phyloP scores from a whole-genome alignment of 768 basidiomycete species.

The Boletus eberwhitei region DNA sequence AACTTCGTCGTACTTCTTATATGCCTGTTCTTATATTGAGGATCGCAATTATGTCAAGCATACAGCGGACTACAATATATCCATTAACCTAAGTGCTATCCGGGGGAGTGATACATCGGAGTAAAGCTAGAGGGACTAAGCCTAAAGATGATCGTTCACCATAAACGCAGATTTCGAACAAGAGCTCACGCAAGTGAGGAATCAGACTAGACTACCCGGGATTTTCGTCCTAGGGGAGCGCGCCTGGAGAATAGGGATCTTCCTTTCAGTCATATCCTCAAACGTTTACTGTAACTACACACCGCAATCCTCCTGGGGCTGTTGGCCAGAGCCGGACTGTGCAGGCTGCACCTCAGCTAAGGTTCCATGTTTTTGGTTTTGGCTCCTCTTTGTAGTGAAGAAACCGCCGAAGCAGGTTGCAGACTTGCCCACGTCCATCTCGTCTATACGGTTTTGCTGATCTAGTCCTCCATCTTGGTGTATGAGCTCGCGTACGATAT shows the following conservation, averaged over 20 bases:
- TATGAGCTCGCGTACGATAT: background rate
- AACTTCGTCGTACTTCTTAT: no score
- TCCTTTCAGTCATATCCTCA: background rate
- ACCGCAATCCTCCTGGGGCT: background rate
- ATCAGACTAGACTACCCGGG: background rate
- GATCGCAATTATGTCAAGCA: background rate
- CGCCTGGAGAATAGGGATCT: background rate
- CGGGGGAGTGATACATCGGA: background rate
- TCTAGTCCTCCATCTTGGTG: no score
- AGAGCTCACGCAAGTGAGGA: background rate
- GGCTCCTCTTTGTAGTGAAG: background rate
- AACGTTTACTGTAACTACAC: background rate
- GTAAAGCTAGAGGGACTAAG: background rate
- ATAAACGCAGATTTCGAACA: background rate
- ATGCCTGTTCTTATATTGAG: no score
- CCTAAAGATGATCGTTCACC: background rate
- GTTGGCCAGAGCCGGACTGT: no score
- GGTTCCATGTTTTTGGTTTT: background rate
- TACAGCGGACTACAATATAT: background rate
- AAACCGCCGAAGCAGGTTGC: background rate
- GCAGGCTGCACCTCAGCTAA: background rate
- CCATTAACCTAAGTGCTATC: background rate
- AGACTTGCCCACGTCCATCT: slow-evolving; percentile 13
- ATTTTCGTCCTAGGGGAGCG: background rate
- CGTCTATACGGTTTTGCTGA: background rate